Evolutionary conservation across 768 basidiomycete genomes (phyloP).

Genomic region (Favolaschia claudopus): DNA sequence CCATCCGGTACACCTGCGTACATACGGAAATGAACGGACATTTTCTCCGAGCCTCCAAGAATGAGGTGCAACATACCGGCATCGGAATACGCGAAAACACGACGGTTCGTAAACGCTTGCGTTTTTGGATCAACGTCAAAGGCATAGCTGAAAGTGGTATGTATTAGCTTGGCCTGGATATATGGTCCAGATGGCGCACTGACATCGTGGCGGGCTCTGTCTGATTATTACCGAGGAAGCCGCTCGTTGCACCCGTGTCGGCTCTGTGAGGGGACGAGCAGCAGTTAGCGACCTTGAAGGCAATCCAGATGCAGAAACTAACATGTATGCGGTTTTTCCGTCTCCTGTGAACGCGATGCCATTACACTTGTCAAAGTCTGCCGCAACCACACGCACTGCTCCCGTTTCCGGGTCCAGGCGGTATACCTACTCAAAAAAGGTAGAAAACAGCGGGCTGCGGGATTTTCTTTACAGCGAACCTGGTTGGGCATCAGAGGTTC

Average conservation of each 20-base stretch:
- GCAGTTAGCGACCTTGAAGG: not conserved
- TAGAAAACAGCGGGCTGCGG: too few species aligned
- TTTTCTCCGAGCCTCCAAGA: too few species aligned
- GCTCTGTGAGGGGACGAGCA: constrained; percentile 40
- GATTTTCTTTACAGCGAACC: too few species aligned
- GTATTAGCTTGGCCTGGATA: not conserved
- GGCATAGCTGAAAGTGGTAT: constrained; percentile 56
- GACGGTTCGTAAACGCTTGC: constrained; percentile 62
- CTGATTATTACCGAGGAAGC: constrained; percentile 56
- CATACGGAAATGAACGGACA: too few species aligned
- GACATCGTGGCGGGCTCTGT: constrained; percentile 75
- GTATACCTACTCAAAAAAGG: too few species aligned
- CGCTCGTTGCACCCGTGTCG: constrained; percentile 59
- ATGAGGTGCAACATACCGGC: too few species aligned
- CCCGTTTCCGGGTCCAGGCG: constrained; percentile 73
- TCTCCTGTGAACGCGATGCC: constrained; percentile 78
- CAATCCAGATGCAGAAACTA: not conserved
- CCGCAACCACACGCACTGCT: constrained; percentile 74
- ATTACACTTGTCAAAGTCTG: constrained; percentile 75
- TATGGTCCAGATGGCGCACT: constrained; percentile 29
- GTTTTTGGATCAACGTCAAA: constrained; percentile 69
- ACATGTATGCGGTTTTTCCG: constrained; percentile 72
- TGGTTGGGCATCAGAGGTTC: constrained; percentile 72
- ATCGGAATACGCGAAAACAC: constrained; percentile 73
- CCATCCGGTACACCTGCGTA: constrained; percentile 69